Conservation (phyloP, 2,329 filamentous ascomycete genomes). For the Penicillium frequentans region DNA sequence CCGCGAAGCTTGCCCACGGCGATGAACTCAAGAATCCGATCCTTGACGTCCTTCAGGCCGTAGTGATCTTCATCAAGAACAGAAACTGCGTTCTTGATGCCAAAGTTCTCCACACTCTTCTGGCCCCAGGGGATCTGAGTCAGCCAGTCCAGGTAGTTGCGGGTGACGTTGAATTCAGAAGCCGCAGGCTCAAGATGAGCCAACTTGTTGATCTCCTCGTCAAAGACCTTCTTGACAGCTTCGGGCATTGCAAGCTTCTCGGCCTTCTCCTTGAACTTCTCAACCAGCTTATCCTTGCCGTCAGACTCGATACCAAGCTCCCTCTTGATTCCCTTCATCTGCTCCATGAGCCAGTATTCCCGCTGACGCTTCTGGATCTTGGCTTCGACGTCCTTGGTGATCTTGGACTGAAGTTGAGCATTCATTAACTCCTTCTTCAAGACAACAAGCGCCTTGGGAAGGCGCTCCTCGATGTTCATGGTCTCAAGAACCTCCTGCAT, state of each 20-base stretch:
- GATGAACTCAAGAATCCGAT: conserved; percentile 97
- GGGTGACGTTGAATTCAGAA: conserved; percentile 96
- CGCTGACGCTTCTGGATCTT: conserved; percentile 97
- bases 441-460: conserved; percentile 87
- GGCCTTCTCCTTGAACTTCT: conserved; percentile 96
- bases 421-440: conserved; percentile 99
- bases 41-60: conserved; percentile 95
- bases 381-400: conserved; percentile 93
- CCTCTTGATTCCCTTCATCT: conserved; percentile 97
- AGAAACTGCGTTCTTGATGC: conserved; percentile 82
- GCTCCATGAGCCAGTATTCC: conserved; percentile 98
- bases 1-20: conserved; percentile 95
- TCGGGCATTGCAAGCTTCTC: conserved; percentile 95
- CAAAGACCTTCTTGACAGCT: conserved; percentile 93
- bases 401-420: conserved; percentile 93
- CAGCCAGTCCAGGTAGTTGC: conserved; percentile 98
- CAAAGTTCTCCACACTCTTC: conserved; percentile 93
- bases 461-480: conserved; percentile 85
- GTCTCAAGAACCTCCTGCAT: conserved; percentile 87
- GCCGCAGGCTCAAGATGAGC: conserved; percentile 92
- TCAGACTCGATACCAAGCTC: conserved; percentile 96
- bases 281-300: conserved; percentile 95
- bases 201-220: conserved; percentile 96
- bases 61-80: conserved; percentile 97
- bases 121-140: conserved; percentile 98